These are phyloP conservation scores for Paraleonurus japonicus DNA, from an alignment of 257 asterid genomes.

Conservation along the genomic window DNA sequence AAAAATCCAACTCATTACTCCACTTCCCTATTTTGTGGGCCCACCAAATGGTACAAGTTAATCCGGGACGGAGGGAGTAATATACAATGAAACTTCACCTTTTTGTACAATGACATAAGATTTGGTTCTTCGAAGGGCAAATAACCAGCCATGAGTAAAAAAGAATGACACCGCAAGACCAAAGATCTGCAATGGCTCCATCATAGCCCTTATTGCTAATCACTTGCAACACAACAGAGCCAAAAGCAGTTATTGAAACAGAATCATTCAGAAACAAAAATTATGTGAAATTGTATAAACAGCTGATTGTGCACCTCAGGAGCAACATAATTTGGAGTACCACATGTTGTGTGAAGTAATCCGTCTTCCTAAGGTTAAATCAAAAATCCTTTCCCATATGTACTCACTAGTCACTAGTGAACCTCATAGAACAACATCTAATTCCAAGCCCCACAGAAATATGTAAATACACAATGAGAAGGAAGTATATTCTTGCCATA, in stretches of 20 bases:
- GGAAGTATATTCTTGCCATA: neutral
- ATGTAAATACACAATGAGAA: neutral
- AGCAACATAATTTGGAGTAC: slow-evolving; percentile 98
- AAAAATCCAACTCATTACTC: too few relatives aligned
- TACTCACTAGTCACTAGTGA: neutral
- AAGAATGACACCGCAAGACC: slow-evolving; percentile 86
- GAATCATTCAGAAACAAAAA: neutral
- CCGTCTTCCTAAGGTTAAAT: slow-evolving; percentile 72
- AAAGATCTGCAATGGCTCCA: slow-evolving; percentile 95
- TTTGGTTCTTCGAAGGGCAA: slow-evolving; percentile 88
- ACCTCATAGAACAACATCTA: neutral
- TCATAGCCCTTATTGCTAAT: slow-evolving; percentile 90
- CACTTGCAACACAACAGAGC: slow-evolving; percentile 46
- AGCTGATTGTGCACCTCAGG: slow-evolving; percentile 67
- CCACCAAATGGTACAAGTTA: too few relatives aligned
- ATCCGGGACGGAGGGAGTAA: too few relatives aligned
- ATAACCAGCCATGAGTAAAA: slow-evolving; percentile 62
- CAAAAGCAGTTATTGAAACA: neutral
- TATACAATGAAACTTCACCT: slow-evolving; percentile 32
- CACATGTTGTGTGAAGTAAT: slow-evolving; percentile 93
- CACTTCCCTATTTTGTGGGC: too few relatives aligned
- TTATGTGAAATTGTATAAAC: neutral
- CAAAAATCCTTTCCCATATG: neutral
- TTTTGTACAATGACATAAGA: slow-evolving; percentile 56
- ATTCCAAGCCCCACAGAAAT: neutral